Evolutionary conservation across 345 rosid species (phyloP).

Genomic region (Turritis glabra): DNA sequence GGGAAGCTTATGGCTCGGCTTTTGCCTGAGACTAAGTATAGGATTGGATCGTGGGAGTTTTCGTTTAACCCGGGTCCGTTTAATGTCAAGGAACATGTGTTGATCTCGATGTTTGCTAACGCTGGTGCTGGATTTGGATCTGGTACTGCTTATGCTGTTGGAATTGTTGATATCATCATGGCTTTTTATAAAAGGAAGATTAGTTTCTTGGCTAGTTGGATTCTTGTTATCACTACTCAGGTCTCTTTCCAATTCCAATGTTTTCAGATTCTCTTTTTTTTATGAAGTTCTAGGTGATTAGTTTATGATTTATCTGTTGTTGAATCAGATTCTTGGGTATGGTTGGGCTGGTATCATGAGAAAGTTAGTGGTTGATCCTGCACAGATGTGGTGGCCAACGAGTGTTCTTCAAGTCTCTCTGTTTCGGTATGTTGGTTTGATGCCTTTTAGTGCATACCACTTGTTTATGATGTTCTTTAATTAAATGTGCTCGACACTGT

Average conservation of each 20-base stretch:
- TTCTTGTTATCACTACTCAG: constrained; percentile 65
- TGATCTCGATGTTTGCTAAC: constrained; percentile 59
- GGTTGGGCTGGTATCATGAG: constrained; percentile 76
- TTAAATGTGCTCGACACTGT: not conserved
- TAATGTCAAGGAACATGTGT: constrained; percentile 53
- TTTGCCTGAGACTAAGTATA: constrained; percentile 47
- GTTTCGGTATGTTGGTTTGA: constrained; percentile 48
- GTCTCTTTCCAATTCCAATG: constrained; percentile 13
- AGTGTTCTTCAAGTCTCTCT: constrained; percentile 65
- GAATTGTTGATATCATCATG: constrained; percentile 56
- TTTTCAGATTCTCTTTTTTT: not conserved
- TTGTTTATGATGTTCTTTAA: not conserved
- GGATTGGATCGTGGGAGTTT: constrained; percentile 43
- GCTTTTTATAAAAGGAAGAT: constrained; percentile 59
- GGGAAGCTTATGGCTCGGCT: constrained; percentile 51
- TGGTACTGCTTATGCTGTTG: constrained; percentile 58
- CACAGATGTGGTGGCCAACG: constrained; percentile 76
- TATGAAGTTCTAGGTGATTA: not conserved
- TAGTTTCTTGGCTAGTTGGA: constrained; percentile 60
- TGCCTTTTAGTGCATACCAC: not conserved
- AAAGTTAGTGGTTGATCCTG: constrained; percentile 62
- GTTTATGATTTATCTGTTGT: not conserved
- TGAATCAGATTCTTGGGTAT: constrained; percentile 56
- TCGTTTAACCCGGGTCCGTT: constrained; percentile 57
- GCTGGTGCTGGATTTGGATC: constrained; percentile 56